Base-by-base conservation (phyloP, 2,329 filamentous ascomycete species). In the Seiridium unicorne region DNA sequence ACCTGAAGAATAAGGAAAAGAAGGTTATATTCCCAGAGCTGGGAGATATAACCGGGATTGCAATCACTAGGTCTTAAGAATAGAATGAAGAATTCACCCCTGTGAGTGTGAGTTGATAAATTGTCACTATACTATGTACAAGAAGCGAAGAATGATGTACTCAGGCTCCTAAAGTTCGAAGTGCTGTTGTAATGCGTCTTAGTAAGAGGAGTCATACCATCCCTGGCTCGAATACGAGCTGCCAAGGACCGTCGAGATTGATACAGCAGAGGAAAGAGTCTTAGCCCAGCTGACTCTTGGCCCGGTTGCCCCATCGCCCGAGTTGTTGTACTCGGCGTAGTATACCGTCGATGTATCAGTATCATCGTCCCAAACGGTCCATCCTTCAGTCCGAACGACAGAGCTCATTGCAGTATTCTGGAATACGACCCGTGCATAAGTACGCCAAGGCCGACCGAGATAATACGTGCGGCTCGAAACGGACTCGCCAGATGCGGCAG, bases 281-380 rank as follows among this genome's bases (percentile, higher is more conserved):
- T 65, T 73, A 6, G 75, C 64, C 59, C 76, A 79, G 44, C 72
- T 75, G 8, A 83, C 85, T 55, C 86, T 75, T 0, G 76, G 78
- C 0, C 84, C 84, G 18, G 73, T 70, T 2, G 85, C 76, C 2
- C 87, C 87, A 38, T 74, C 69, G 1, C 87, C 87, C 1, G 78
- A 79, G 71, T 89, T 89, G 26, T 65, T 72, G 67, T 82, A 89
- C 76, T 89, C 87, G 8, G 73, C 83, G 63, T 84, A 89, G 34
- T 76, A 71, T 1, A 88, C 81, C 48, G 83, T 73, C 40, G 75
- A 76, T 1, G 83, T 86, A 42, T 79, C 76, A n/a, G 76, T 68
- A 48, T 80, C 74, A 3, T 74, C 75, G 60, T 79, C 79, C 87
- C 87, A 89, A 35, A 75, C 68, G 2, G 66, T 70, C 86, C 87